Evolutionary conservation across 768 basidiomycete genomes (phyloP).

Genomic region (Tricholoma flavovirens): DNA sequence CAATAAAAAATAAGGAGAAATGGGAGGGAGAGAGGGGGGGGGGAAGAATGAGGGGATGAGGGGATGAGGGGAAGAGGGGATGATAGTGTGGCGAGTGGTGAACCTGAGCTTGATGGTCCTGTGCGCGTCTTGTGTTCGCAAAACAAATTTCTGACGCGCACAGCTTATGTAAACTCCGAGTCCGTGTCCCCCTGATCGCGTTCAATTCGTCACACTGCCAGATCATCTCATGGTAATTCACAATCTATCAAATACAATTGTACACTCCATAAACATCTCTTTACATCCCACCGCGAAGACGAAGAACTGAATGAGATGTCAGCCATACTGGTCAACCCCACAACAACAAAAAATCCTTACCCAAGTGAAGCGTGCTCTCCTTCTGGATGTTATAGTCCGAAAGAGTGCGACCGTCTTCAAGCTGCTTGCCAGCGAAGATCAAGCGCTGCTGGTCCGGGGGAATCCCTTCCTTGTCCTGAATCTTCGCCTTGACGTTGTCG

Average conservation of each 20-base stretch:
- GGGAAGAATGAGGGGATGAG: constrained; percentile 4
- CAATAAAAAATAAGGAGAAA: background rate
- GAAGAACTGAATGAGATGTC: constrained; percentile 28
- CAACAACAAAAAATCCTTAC: constrained; percentile 24
- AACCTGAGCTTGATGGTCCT: constrained; percentile 3
- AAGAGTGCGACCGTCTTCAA: constrained; percentile 16
- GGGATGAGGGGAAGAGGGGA: background rate
- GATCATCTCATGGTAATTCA: background rate
- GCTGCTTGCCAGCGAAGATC: constrained; percentile 18
- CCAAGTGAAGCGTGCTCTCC: constrained; percentile 21
- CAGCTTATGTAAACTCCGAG: constrained; percentile 18
- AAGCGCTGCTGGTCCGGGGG: constrained; percentile 17
- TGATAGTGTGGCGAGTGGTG: constrained; percentile 4
- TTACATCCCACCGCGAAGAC: constrained; percentile 32
- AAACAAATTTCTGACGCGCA: constrained; percentile 16
- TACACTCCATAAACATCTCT: constrained; percentile 14
- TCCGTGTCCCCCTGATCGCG: constrained; percentile 6
- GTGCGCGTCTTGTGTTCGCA: constrained; percentile 10
- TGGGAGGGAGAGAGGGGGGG: constrained; percentile 14
- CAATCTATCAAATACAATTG: background rate
- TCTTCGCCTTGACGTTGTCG: constrained; percentile 17
- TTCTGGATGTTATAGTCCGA: constrained; percentile 20
- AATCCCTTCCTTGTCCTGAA: constrained; percentile 18
- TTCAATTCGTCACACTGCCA: background rate
- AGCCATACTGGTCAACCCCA: constrained; percentile 7